phyloP scores from a whole-genome alignment of 768 basidiomycete genomes.

The Strobilomyces echinocephalus region DNA sequence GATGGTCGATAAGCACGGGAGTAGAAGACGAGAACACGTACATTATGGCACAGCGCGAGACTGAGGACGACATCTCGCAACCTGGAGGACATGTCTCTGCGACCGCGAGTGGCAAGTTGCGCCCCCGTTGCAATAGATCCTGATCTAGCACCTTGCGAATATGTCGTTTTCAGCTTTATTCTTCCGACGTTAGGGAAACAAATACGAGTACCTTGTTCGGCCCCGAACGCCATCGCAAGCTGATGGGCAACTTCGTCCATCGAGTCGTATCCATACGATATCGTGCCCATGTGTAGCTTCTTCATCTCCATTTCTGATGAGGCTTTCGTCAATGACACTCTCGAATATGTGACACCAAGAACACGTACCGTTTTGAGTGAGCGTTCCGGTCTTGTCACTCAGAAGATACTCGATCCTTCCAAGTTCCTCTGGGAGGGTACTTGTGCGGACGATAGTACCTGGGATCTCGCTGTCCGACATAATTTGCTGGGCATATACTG shows the following conservation, averaged over 20 bases:
- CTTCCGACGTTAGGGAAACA: neutral
- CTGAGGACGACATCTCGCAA: constrained; percentile 90
- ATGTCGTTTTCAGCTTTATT: neutral
- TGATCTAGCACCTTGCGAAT: constrained; percentile 41
- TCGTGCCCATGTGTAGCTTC: constrained; percentile 97
- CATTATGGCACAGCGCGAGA: constrained; percentile 94
- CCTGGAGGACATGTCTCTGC: constrained; percentile 91
- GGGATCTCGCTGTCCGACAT: constrained; percentile 93
- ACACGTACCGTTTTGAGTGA: constrained; percentile 88
- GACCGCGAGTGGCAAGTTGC: constrained; percentile 79
- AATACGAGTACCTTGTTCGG: constrained; percentile 45
- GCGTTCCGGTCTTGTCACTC: constrained; percentile 96
- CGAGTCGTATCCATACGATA: constrained; percentile 94
- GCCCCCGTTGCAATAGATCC: constrained; percentile 69
- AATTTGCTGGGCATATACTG: constrained; percentile 93
- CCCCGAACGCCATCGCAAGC: constrained; percentile 78
- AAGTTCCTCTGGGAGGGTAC: constrained; percentile 93
- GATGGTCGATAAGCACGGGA: neutral
- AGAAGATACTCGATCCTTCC: constrained; percentile 93
- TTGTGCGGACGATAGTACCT: constrained; percentile 94
- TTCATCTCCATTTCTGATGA: constrained; percentile 96
- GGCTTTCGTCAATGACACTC: neutral
- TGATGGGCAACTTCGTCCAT: constrained; percentile 99
- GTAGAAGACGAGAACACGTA: constrained; percentile 29
- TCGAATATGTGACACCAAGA: neutral